A percentile compares a stretch with the other conserved stretches of the same genome.
Evolutionary conservation across 768 basidiomycete species (phyloP).

Genomic region (Naganishia vishniacii): DNA sequence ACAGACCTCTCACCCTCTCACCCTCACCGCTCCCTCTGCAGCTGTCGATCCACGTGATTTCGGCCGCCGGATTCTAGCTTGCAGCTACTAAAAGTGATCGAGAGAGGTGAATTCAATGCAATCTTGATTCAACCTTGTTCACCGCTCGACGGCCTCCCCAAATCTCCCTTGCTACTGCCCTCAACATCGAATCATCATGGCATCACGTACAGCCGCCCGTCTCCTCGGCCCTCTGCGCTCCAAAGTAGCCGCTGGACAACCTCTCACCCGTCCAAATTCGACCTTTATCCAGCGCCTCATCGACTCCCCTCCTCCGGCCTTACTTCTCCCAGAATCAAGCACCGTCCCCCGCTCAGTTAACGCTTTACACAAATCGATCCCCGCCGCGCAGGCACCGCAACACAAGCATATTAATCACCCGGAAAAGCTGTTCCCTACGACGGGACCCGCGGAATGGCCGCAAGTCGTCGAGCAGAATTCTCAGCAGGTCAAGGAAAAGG

Average conservation of each 20-base stretch:
- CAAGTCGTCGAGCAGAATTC: slow-evolving; percentile 26
- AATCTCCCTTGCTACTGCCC: too few relatives aligned
- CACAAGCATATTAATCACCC: slow-evolving; percentile 41
- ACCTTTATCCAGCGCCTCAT: slow-evolving; percentile 12
- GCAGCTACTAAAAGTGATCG: too few relatives aligned
- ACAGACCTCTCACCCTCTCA: too few relatives aligned
- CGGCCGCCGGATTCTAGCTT: too few relatives aligned
- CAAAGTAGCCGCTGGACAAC: too few relatives aligned
- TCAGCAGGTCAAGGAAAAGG: slow-evolving; percentile 27
- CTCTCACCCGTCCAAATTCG: neutral
- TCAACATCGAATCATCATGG: too few relatives aligned
- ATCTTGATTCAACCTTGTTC: too few relatives aligned
- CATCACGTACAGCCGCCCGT: neutral
- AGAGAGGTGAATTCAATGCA: too few relatives aligned
- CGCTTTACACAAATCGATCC: neutral
- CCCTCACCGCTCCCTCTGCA: too few relatives aligned
- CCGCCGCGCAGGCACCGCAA: slow-evolving; percentile 21
- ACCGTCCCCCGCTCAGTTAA: neutral
- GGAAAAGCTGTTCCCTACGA: slow-evolving; percentile 30
- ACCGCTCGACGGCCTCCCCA: too few relatives aligned
- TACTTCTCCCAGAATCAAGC: slow-evolving; percentile 1
- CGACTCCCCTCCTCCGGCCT: neutral
- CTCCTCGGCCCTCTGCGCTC: neutral
- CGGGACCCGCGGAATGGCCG: slow-evolving; percentile 22
- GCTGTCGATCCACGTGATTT: too few relatives aligned